Conservation (phyloP, 305 asterid genomes). For the Fraxinus dipetala region DNA sequence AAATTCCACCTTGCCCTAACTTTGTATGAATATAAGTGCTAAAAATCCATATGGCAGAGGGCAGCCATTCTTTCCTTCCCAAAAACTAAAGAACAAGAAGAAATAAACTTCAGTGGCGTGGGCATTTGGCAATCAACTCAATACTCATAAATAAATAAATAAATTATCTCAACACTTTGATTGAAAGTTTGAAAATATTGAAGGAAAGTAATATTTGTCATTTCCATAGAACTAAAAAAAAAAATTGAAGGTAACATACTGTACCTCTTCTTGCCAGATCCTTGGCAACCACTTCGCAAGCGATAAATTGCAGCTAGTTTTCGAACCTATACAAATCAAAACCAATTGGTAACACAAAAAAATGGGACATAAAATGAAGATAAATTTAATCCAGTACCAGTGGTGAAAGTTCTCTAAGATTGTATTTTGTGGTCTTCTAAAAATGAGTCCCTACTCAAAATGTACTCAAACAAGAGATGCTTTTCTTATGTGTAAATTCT, state of each 20-base stretch:
- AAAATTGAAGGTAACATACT: conserved; percentile 2
- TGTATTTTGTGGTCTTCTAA: background rate
- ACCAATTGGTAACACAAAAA: conserved; percentile 11
- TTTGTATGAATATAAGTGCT: background rate
- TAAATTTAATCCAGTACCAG: background rate
- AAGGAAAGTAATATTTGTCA: background rate
- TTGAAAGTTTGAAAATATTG: background rate
- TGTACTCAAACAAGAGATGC: background rate
- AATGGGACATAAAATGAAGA: background rate
- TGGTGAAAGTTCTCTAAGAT: background rate
- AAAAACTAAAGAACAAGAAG: background rate
- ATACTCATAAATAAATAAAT: background rate
- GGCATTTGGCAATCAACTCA: background rate
- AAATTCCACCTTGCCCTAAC: background rate
- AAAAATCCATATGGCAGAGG: background rate
- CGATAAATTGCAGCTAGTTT: conserved; percentile 75
- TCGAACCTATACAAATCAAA: conserved; percentile 48
- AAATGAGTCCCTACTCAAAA: background rate
- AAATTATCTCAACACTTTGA: background rate
- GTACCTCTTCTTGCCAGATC: conserved; percentile 92
- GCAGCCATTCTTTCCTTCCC: background rate
- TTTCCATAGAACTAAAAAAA: background rate
- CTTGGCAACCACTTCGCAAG: conserved; percentile 64
- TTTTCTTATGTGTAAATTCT: background rate
- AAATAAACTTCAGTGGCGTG: background rate